These are phyloP conservation scores for Trichoderma simmonsii DNA, from an alignment of 2,329 filamentous ascomycete species.

Conservation along the genomic window DNA sequence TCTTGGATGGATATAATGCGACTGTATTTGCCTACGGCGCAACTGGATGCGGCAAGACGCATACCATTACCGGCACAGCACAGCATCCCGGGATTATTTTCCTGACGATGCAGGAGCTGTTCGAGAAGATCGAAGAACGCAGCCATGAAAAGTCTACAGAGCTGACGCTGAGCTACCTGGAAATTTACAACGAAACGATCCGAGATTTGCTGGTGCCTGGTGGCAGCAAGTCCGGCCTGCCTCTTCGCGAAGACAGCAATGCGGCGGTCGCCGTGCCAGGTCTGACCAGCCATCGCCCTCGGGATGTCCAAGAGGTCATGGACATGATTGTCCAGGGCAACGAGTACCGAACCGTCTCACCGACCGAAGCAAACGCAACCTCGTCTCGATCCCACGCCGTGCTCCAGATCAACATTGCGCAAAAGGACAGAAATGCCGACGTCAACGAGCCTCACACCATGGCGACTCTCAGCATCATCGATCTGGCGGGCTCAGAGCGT, in stretches of 20 bases:
- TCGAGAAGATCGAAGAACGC: conserved; percentile 88
- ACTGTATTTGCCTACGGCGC: conserved; percentile 98
- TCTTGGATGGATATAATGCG: conserved; percentile 96
- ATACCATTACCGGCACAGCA: conserved; percentile 90
- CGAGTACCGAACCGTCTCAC: conserved; percentile 90
- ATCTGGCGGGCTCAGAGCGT: conserved; percentile 91
- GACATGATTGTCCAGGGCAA: conserved; percentile 98
- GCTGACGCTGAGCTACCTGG: conserved; percentile 87
- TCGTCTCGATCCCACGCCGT: conserved; percentile 97
- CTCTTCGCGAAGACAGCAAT: conserved; percentile 91
- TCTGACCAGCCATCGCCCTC: conserved; percentile 85
- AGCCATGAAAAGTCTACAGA: conserved; percentile 86
- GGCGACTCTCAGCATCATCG: conserved; percentile 97
- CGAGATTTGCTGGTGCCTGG: conserved; percentile 87
- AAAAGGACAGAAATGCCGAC: conserved; percentile 88
- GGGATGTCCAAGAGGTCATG: conserved; percentile 95
- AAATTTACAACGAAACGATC: conserved; percentile 99
- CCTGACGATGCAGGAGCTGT: conserved; percentile 97
- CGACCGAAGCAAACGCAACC: conserved; percentile 94
- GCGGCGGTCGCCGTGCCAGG: conserved; percentile 89
- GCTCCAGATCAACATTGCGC: conserved; percentile 91
- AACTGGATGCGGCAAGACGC: conserved; percentile 96
- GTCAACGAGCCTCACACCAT: conserved; percentile 96
- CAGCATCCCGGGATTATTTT: conserved; percentile 98
- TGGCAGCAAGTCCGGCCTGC: conserved; percentile 77